Percentiles rank a stretch among this genome's conserved stretches.
Evolutionary conservation across 306 rosid species (phyloP).

Genomic region (Quillaja saponaria): DNA sequence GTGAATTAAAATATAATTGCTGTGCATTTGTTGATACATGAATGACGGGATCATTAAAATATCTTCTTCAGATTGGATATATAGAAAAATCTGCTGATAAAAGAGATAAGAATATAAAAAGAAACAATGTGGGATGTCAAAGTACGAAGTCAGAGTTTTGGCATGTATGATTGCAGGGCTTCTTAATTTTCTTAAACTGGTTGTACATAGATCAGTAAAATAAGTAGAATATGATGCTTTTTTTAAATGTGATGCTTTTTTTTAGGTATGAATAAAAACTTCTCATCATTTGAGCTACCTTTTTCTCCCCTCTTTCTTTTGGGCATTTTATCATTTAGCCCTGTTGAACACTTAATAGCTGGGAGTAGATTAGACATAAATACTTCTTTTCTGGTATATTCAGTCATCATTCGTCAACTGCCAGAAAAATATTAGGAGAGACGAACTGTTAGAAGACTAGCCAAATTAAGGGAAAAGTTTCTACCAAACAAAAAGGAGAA

Average conservation of each 20-base stretch:
- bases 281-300: too few relatives aligned
- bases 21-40: constrained; percentile 11
- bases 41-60: constrained; percentile 11
- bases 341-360: not conserved
- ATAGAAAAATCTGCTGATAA: not conserved
- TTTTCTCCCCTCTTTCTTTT: too few relatives aligned
- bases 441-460: too few relatives aligned
- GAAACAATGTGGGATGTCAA: constrained; percentile 3
- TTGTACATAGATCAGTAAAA: not conserved
- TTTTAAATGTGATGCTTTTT: too few relatives aligned
- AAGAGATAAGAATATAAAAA: too few relatives aligned
- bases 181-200: not conserved
- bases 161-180: not conserved
- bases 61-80: constrained; percentile 1
- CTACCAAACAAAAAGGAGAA: too few relatives aligned
- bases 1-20: constrained; percentile 7
- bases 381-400: not conserved
- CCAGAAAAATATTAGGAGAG: too few relatives aligned
- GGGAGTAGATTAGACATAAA: not conserved
- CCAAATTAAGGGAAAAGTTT: too few relatives aligned
- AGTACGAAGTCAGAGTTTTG: not conserved
- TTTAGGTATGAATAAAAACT: too few relatives aligned
- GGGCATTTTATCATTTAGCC: not conserved
- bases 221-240: not conserved
- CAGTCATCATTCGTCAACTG: too few relatives aligned